These are phyloP conservation scores for Fusarium staphyleae DNA, from an alignment of 2,329 filamentous ascomycete species.

Conservation along the genomic window DNA sequence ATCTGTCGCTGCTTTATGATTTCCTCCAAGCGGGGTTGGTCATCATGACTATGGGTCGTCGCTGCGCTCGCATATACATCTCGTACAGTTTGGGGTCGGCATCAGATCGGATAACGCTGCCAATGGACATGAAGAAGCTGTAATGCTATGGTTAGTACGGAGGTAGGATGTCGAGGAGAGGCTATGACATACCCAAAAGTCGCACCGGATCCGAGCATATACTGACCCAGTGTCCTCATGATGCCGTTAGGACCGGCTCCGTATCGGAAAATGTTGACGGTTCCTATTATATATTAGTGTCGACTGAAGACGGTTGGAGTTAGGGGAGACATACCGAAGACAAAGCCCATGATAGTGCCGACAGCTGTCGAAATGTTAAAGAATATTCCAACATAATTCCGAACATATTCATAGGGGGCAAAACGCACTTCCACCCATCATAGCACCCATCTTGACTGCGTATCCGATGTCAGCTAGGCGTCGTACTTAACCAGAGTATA, in stretches of 20 bases:
- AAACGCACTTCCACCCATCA: slow-evolving; percentile 95
- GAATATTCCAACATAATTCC: background rate
- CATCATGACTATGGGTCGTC: slow-evolving; percentile 72
- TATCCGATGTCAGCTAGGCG: slow-evolving; percentile 27
- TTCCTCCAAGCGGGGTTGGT: slow-evolving; percentile 50
- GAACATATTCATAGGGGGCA: slow-evolving; percentile 37
- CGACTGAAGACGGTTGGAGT: background rate
- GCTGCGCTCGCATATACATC: slow-evolving; percentile 76
- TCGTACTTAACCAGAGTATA: slow-evolving; percentile 7
- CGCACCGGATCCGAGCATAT: slow-evolving; percentile 93
- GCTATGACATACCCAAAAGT: slow-evolving; percentile 80
- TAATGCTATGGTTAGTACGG: slow-evolving; percentile 27
- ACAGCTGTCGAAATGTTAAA: slow-evolving; percentile 70
- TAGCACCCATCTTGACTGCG: slow-evolving; percentile 84
- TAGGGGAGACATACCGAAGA: slow-evolving; percentile 73
- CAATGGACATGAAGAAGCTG: slow-evolving; percentile 98
- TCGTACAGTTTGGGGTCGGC: slow-evolving; percentile 77
- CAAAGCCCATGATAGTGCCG: slow-evolving; percentile 95
- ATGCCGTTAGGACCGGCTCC: slow-evolving; percentile 93
- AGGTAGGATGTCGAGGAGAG: background rate
- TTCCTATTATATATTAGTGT: slow-evolving; percentile 62
- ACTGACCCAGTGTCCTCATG: slow-evolving; percentile 92
- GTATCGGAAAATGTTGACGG: slow-evolving; percentile 93
- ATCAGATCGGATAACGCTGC: slow-evolving; percentile 93
- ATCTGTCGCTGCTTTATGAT: slow-evolving; percentile 33